phyloP scores from a whole-genome alignment of 2,329 filamentous ascomycete species.

The Penicillium polonicum region DNA sequence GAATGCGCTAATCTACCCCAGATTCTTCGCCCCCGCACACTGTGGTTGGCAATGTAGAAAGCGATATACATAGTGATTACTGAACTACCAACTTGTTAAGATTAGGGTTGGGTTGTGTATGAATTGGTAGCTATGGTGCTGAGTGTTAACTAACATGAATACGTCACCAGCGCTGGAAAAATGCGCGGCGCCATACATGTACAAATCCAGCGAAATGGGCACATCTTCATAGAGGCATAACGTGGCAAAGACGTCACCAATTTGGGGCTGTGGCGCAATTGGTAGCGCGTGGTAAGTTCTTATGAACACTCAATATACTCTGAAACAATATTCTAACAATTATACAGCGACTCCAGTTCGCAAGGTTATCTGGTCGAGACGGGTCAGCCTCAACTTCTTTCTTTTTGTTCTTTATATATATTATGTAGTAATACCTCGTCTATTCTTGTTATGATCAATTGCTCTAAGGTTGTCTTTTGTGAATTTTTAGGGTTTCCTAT shows the following conservation, averaged over 20 bases:
- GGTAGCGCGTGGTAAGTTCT: neutral
- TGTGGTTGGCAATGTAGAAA: neutral
- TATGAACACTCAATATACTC: no score
- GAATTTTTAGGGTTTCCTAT: no score
- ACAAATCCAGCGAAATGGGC: no score
- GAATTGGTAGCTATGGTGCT: neutral
- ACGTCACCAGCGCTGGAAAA: neutral
- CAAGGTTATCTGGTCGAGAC: no score
- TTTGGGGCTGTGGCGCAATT: neutral
- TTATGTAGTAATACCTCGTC: no score
- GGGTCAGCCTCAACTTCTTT: no score
- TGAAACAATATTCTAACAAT: no score
- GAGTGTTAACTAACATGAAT: neutral
- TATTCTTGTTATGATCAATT: no score
- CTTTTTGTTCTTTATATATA: no score
- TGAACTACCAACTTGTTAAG: neutral
- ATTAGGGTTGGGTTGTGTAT: neutral
- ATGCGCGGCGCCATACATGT: neutral
- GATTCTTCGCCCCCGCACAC: neutral
- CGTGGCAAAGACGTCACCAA: neutral
- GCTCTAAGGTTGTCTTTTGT: no score
- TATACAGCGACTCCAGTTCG: no score
- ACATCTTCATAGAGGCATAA: neutral
- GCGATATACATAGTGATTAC: neutral
- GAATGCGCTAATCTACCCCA: slow-evolving; percentile 8